Conservation (phyloP, 257 asterid genomes). For the Orobanche coerulescens region DNA sequence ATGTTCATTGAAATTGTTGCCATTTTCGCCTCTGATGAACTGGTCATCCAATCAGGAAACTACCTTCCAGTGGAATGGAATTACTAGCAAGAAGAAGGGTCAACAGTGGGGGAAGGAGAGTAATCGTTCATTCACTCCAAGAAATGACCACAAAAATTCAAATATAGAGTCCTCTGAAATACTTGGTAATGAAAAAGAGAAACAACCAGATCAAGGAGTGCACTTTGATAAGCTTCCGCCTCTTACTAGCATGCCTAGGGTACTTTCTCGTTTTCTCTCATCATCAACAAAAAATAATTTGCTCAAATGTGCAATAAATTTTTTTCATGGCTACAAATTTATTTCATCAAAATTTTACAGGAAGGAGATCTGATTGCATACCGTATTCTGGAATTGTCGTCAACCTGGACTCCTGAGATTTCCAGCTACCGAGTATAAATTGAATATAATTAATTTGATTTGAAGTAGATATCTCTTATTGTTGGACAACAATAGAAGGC, state of each 20-base stretch:
- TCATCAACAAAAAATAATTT: not conserved
- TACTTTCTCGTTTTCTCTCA: constrained; percentile 22
- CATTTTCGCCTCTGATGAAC: constrained; percentile 8
- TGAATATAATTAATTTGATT: constrained; percentile 15
- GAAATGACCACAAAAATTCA: constrained; percentile 32
- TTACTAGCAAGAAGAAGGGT: constrained; percentile 84
- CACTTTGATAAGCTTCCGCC: constrained; percentile 70
- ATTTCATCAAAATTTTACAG: constrained; percentile 31
- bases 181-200: constrained; percentile 28
- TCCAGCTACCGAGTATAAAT: constrained; percentile 60
- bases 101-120: constrained; percentile 89
- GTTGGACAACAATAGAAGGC: not conserved
- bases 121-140: constrained; percentile 36
- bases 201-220: constrained; percentile 24
- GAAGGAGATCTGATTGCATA: constrained; percentile 82
- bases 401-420: constrained; percentile 90
- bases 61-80: constrained; percentile 74
- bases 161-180: constrained; percentile 30
- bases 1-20: constrained; percentile 16
- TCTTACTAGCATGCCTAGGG: constrained; percentile 66
- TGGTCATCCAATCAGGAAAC: constrained; percentile 38
- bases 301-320: not conserved
- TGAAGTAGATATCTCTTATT: not conserved
- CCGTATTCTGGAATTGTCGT: constrained; percentile 73
- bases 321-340: not conserved